phyloP scores from a whole-genome alignment of 2,329 filamentous ascomycete genomes.

The Chaetomium olivaceum region DNA sequence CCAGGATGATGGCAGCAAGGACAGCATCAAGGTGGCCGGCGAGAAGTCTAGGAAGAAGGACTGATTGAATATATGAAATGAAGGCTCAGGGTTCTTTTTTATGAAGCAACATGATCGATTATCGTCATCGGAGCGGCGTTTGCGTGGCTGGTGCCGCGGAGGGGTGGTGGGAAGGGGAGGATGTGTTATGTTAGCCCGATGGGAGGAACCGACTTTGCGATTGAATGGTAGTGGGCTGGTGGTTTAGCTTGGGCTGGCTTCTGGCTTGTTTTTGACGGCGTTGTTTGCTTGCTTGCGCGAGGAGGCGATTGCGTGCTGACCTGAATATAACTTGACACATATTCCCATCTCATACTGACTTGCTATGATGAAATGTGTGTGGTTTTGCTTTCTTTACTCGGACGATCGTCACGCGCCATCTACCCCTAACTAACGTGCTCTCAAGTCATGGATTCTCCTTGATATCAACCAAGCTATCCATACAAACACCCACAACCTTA shows the following conservation, averaged over 20 bases:
- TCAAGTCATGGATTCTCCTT: not conserved
- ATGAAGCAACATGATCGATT: not conserved
- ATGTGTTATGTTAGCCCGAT: not conserved
- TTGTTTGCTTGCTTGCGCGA: not conserved
- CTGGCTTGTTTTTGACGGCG: not conserved
- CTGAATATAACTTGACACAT: not conserved
- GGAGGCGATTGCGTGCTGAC: not conserved
- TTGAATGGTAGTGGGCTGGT: constrained; percentile 4
- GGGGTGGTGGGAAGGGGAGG: not conserved
- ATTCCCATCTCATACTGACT: not conserved
- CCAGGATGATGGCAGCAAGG: constrained; percentile 26
- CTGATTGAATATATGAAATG: constrained; percentile 16
- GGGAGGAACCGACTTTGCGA: not conserved
- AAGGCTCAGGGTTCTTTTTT: not conserved
- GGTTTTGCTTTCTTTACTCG: not conserved
- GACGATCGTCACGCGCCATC: not conserved
- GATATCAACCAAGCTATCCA: not conserved
- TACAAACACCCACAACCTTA: not conserved
- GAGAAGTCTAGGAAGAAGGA: constrained; percentile 24
- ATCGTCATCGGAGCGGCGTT: constrained; percentile 14
- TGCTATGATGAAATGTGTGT: not conserved
- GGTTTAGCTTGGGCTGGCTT: not conserved
- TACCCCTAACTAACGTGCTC: not conserved
- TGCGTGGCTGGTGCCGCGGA: constrained; percentile 5
- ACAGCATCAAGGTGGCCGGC: constrained; percentile 22